Evolutionary conservation across 1,284 basidiomycete genomes (phyloP), one percentile per base, ranked within the genome.

Genomic region (Psilocybe mexicana): DNA sequence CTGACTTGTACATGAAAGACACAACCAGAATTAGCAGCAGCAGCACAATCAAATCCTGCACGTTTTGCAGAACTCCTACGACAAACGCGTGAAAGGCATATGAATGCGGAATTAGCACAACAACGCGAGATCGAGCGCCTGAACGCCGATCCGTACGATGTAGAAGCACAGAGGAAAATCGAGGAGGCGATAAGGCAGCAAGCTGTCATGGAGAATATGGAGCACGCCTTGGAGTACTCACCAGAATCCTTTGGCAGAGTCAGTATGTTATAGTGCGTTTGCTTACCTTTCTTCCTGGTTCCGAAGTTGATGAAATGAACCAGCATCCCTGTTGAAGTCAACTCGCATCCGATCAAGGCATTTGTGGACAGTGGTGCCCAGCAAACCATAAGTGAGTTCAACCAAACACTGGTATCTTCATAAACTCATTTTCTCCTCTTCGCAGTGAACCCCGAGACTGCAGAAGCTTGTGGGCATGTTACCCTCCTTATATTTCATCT

Each of bases 341-440:
- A 99, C 67, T 92, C 92, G 0, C 82, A 84, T 54, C 87, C 88
- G 0, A 87, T 98, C 38, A 97, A 96, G 71, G 97, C 97, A 0
- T 99, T 99, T 69, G 97, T 99, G 25, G 96, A 99, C 70, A 96
- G 94, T 63, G 96, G 96, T 26, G 96, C 97, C 2, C 97, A 99
- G 67, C 86, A 88, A 55, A 98, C 96, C 0, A 98, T 98, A 76
- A 97, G 94, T 96, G 63, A 71, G 92, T 77, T 14, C 8, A 25
- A 49, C 47, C 36, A 38, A 56, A 25, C 14, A 23, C 18, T 42
- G 38, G 45, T 57, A 8, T 49, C 23, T 52, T 51, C 46, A 61
- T 30, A 47, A n/a, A 11, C 47, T 54, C n/a, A 55, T 49, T 55
- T 57, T 44, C 30, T 49, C 43, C 14, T 42, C 45, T 55, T 47